Evolutionary conservation across 345 rosid genomes (phyloP).

Genomic region (Passiflora organensis): DNA sequence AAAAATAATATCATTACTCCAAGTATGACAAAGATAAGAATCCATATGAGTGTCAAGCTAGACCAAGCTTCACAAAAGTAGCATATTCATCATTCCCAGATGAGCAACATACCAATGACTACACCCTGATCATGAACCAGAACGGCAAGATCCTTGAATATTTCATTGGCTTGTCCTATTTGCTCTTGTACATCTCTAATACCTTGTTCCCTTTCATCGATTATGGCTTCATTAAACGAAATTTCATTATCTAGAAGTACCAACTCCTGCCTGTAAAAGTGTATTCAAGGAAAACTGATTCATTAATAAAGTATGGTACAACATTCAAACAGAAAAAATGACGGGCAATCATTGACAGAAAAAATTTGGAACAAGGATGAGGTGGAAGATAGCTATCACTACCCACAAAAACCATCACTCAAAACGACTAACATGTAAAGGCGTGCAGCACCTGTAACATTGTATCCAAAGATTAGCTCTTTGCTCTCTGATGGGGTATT

Average conservation of each 20-base stretch:
- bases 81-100: not conserved
- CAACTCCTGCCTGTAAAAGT: conserved; percentile 49
- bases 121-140: conserved; percentile 67
- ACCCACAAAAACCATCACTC: too few species aligned
- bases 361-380: too few species aligned
- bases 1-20: conserved; percentile 6
- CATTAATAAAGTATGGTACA: too few species aligned
- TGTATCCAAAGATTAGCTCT: too few species aligned
- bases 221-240: conserved; percentile 61
- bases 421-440: too few species aligned
- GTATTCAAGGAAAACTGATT: too few species aligned
- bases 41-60: conserved; percentile 3
- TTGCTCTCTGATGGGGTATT: too few species aligned
- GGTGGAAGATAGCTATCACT: too few species aligned
- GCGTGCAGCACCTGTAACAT: too few species aligned
- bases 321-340: too few species aligned
- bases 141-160: conserved; percentile 68
- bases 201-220: conserved; percentile 68
- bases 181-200: conserved; percentile 53
- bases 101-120: conserved; percentile 44
- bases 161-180: conserved; percentile 61
- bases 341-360: too few species aligned
- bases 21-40: not conserved
- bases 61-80: conserved; percentile 3
- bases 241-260: conserved; percentile 56